These are phyloP conservation scores for Picea sitchensis DNA, from an alignment of 75 land plant species.

Conservation along the genomic window DNA sequence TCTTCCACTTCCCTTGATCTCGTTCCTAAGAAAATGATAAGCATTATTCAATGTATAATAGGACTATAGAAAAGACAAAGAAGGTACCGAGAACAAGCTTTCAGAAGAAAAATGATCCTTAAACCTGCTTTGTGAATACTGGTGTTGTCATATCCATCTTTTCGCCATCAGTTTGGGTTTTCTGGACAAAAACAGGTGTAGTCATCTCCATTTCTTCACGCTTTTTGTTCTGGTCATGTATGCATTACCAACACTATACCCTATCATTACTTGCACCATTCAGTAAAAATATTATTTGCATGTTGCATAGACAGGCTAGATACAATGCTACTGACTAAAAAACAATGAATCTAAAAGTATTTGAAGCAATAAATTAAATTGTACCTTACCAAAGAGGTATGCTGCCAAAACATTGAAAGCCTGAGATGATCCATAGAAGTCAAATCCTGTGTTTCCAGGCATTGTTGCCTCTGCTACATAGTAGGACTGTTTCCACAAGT, in stretches of 20 bases:
- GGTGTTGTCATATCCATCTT: slow-evolving; percentile 99
- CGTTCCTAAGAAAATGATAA: slow-evolving; percentile 21
- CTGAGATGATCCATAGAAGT: slow-evolving; percentile 82
- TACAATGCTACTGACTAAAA: background rate
- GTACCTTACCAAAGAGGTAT: slow-evolving; percentile 95
- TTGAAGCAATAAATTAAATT: background rate
- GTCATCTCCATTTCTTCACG: slow-evolving; percentile 87
- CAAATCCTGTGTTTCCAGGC: slow-evolving; percentile 86
- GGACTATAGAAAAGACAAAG: background rate
- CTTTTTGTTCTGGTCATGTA: slow-evolving; percentile 44
- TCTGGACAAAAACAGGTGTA: slow-evolving; percentile 69
- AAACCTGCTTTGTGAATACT: slow-evolving; percentile 70
- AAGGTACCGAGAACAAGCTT: background rate
- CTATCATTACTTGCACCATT: background rate
- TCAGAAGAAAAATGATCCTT: background rate
- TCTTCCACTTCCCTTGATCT: slow-evolving; percentile 60
- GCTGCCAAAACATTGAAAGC: slow-evolving; percentile 85
- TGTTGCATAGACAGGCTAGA: too few relatives aligned
- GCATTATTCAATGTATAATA: too few relatives aligned
- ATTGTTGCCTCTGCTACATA: slow-evolving; percentile 84
- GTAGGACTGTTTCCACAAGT: slow-evolving; percentile 58
- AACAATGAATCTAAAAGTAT: background rate
- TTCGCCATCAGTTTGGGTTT: slow-evolving; percentile 50
- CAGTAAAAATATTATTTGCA: background rate
- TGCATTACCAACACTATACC: background rate